Base-by-base conservation (phyloP, 1,284 basidiomycete genomes). In the Malassezia caprae region DNA sequence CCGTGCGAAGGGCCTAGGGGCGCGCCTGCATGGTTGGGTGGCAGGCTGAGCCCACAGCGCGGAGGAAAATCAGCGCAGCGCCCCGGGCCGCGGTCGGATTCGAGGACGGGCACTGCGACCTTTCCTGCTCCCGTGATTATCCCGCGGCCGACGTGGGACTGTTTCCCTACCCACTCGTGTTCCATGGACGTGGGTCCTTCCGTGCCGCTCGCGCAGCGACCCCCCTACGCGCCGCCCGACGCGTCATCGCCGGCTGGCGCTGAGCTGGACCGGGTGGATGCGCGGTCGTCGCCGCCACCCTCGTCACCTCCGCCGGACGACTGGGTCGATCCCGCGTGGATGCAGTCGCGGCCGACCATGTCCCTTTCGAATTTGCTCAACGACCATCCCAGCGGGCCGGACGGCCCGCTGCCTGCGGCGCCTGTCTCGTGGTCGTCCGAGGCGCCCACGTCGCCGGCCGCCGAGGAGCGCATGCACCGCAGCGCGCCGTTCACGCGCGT, bases 281-380 rank as follows among this genome's bases (percentile, higher is more conserved):
- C 7, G 13, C 13, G 21, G 11, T n/a, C 24, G 24, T 28, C 41
- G 24, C 41, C 27, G 15, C 12, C 24, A 12, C 41, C 4, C 23
- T 43, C 41, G 41, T 28, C 30, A 6, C 23, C 46, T 10, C 46
- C 46, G 4, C 23, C 12, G 21, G 53, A 56, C n/a, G 41, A 50
- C 17, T 43, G 37, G 44, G 23, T 27, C 19, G 53, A 43, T 17
- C 48, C 47, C 13, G 34, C 19, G 8, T 56, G 53, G 53, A 31
- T 28, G n/a, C 39, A 56, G n/a, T 49, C 48, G 11, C 41, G 49
- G 41, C 55, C 55, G 4, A 41, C 47, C 15, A 57, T 57, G 55
- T 35, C 55, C 2, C 34, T 57, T 15, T 57, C 55, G 5, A 57
- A 41, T 41, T 47, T 57, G 8, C 42, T 57, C 8, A 57, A 57